phyloP scores from a whole-genome alignment of 2,329 filamentous ascomycete species.

The Nemania sp. region DNA sequence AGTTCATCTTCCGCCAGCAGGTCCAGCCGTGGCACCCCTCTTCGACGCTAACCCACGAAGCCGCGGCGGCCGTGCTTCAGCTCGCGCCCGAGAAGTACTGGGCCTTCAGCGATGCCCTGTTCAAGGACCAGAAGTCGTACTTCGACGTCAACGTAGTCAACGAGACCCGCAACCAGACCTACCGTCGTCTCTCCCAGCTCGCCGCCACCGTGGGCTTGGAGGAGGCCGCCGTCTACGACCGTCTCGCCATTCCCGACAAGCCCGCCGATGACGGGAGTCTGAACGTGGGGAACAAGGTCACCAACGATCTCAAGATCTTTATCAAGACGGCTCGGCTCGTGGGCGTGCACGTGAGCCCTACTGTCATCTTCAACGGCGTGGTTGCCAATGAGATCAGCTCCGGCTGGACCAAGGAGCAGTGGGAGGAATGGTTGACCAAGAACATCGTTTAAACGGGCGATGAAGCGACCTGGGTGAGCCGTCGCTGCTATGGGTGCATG shows the following conservation, averaged over 20 bases:
- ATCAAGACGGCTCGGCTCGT: constrained; percentile 79
- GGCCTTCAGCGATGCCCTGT: constrained; percentile 72
- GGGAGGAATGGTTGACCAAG: constrained; percentile 78
- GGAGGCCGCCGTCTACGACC: constrained; percentile 68
- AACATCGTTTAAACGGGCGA: constrained; percentile 48
- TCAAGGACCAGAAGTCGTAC: constrained; percentile 70
- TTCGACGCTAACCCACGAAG: constrained; percentile 80
- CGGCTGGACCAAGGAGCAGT: constrained; percentile 78
- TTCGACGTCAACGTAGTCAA: constrained; percentile 86
- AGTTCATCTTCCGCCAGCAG: constrained; percentile 86
- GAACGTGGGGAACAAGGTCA: constrained; percentile 82
- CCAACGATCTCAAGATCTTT: constrained; percentile 81
- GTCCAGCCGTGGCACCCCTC: constrained; percentile 95
- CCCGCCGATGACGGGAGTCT: constrained; percentile 67
- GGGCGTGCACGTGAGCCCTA: constrained; percentile 89
- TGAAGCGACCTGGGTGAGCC: background rate
- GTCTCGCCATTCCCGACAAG: constrained; percentile 72
- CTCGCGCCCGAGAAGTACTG: constrained; percentile 76
- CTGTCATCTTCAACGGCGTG: constrained; percentile 84
- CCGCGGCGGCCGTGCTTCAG: constrained; percentile 77
- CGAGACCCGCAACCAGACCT: constrained; percentile 84
- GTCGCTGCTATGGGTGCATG: constrained; percentile 27
- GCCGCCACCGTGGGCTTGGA: constrained; percentile 71
- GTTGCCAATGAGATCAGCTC: constrained; percentile 80
- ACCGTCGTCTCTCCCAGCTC: constrained; percentile 76